Evolutionary conservation across 805 yeast species (phyloP).

Genomic region (Kodamaea jinghongensis): DNA sequence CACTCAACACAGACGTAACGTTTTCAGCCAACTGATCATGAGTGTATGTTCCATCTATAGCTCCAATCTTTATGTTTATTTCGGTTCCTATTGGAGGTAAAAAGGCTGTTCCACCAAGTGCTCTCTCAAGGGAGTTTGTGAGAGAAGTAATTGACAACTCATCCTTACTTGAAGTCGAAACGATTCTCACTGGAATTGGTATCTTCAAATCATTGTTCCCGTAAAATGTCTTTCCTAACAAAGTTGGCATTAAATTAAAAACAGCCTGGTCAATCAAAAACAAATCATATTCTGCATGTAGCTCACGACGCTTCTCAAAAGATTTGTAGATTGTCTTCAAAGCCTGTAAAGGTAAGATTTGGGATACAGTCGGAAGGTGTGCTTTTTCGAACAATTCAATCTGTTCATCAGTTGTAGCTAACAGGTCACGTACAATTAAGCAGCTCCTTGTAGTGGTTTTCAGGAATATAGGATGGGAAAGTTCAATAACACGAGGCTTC

Average conservation of each 20-base stretch:
- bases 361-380: constrained; percentile 43
- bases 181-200: constrained; percentile 63
- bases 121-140: constrained; percentile 55
- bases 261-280: constrained; percentile 85
- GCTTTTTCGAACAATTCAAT: constrained; percentile 47
- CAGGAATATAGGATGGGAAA: constrained; percentile 47
- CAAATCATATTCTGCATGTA: constrained; percentile 64
- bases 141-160: constrained; percentile 51
- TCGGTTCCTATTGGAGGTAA: constrained; percentile 73
- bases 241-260: constrained; percentile 74
- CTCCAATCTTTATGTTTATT: constrained; percentile 66
- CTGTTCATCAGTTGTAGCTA: constrained; percentile 42
- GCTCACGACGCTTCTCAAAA: constrained; percentile 82
- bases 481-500: constrained; percentile 50
- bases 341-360: constrained; percentile 68
- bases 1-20: constrained; percentile 49
- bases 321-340: constrained; percentile 82
- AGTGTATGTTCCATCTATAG: constrained; percentile 37
- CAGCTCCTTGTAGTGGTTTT: constrained; percentile 48
- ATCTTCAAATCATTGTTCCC: constrained; percentile 47
- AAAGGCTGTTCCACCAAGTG: constrained; percentile 56
- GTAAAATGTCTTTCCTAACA: constrained; percentile 79
- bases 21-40: constrained; percentile 57
- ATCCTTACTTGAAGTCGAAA: constrained; percentile 27
- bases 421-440: constrained; percentile 64